Conservation (phyloP, 345 rosid genomes). For the Brassica carinata region DNA sequence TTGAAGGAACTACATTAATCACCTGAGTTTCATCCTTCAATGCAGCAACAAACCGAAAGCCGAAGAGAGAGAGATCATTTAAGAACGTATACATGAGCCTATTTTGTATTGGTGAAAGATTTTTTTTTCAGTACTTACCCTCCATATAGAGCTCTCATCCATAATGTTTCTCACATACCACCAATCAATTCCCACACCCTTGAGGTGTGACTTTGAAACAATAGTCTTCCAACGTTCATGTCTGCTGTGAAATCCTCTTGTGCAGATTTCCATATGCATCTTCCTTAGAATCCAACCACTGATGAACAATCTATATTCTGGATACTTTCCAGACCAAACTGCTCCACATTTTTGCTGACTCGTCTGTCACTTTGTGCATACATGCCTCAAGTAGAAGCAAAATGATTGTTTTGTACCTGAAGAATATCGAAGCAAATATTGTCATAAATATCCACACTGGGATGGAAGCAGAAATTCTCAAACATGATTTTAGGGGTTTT, state of each 20-base stretch:
- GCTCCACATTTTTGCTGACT: slow-evolving; percentile 47
- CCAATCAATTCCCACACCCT: slow-evolving; percentile 58
- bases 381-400: slow-evolving; percentile 40
- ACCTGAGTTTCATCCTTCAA: slow-evolving; percentile 73
- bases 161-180: slow-evolving; percentile 67
- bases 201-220: slow-evolving; percentile 70
- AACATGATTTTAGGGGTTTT: no score
- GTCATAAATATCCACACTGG: no score
- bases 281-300: slow-evolving; percentile 69
- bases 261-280: slow-evolving; percentile 71
- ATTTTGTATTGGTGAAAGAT: not conserved
- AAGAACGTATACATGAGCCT: not conserved
- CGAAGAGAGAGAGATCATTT: not conserved
- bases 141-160: slow-evolving; percentile 96
- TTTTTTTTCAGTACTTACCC: slow-evolving; percentile 55
- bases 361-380: slow-evolving; percentile 65
- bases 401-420: no score
- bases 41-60: slow-evolving; percentile 79
- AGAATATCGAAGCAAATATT: no score
- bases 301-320: slow-evolving; percentile 72
- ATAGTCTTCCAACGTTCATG: slow-evolving; percentile 67
- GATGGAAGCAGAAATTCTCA: not conserved
- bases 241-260: slow-evolving; percentile 56
- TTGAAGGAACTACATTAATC: slow-evolving; percentile 73
- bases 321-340: slow-evolving; percentile 78